These are phyloP conservation scores for Dovyalis caffra DNA, from an alignment of 345 rosid genomes.

Conservation along the genomic window DNA sequence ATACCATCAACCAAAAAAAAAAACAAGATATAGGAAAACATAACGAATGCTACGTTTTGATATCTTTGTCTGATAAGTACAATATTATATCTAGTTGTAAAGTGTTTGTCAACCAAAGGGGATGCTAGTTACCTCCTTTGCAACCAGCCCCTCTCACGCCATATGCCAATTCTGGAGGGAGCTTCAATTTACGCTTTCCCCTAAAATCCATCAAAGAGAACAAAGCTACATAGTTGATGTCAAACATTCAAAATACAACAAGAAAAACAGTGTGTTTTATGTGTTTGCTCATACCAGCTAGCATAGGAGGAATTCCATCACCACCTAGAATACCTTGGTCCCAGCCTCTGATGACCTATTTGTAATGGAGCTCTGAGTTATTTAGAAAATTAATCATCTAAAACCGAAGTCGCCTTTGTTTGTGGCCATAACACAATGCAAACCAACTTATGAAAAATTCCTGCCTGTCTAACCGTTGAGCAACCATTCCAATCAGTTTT, in stretches of 20 bases:
- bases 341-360: constrained; percentile 89
- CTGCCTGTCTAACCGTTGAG: not conserved
- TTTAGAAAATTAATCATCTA: not conserved
- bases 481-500: not conserved
- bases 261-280: not conserved
- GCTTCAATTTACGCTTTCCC: constrained; percentile 69
- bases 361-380: not conserved
- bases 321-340: constrained; percentile 83
- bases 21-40: not conserved
- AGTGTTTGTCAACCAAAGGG: no score
- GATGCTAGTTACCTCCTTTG: constrained; percentile 60
- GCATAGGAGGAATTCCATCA: constrained; percentile 90
- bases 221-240: not conserved
- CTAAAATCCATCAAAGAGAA: constrained; percentile 25
- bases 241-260: not conserved
- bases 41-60: not conserved
- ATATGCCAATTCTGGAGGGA: constrained; percentile 82
- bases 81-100: no score
- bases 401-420: not conserved
- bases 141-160: constrained; percentile 95
- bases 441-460: not conserved
- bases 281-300: constrained; percentile 48
- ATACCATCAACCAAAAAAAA: not conserved
- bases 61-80: not conserved
- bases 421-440: not conserved